Evolutionary conservation across 352 stramenopile species (phyloP), one percentile per base, ranked within the genome.

Genomic region (Pythium rishiriense): DNA sequence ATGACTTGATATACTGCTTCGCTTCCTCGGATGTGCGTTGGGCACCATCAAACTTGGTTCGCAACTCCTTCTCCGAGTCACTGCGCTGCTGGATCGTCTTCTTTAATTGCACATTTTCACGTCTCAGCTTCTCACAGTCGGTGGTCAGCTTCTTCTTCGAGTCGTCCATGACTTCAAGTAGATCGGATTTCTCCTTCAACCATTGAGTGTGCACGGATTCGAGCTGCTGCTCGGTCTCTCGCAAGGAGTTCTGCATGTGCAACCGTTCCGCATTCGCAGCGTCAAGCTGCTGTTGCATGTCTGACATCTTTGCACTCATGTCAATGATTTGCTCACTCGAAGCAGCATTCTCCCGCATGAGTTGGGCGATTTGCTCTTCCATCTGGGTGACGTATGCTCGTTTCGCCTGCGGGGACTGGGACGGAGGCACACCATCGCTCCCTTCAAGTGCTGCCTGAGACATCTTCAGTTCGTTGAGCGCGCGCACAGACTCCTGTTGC

Each of bases 141-240:
- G 48, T 60, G 4, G 45, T 58, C 0, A 90, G 49, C 43, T 43
- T 58, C 19, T 37, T 54, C 47, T 77, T 80, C 33, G 70, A 65
- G 35, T 78, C 75, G 42, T 87, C 73, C 28, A 73, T 68, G 3
- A 69, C 58, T 5, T 74, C 69, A 8, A 80, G 21, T 47, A 90
- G 46, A 47, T 81, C 64, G 2, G 74, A 64, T 65, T 90, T 92
- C 65, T 90, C 83, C 37, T 84, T 64, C 3, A 78, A 66, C 79
- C 79, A 92, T 39, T 90, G 76, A 2, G 72, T 72, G 51, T 87
- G 80, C 11, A 88, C 58, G 15, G 67, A 69, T 2, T 69, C 76
- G 2, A 86, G 70, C 31, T 92, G 76, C 37, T 86, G 31, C 48
- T 92, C 76, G 21, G 74, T 79, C 47, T 72, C 66, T 47, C 82